Evolutionary conservation across 768 basidiomycete species (phyloP).

Genomic region (Gloeostereum incarnatum): DNA sequence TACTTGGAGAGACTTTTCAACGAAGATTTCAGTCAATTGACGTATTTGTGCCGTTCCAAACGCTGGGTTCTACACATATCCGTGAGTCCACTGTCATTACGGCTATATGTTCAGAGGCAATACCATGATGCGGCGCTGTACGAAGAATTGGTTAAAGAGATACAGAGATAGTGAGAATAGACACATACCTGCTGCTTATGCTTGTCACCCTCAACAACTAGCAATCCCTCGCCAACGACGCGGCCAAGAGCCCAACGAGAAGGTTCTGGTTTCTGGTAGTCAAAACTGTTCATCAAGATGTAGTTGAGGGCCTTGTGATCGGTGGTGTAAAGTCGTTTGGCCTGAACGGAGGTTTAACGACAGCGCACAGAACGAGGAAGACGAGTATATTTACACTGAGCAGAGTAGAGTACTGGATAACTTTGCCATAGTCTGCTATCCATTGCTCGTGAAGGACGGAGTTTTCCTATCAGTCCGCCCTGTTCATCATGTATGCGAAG

Average conservation of each 20-base stretch:
- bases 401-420: conserved; percentile 19
- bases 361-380: background rate
- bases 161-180: background rate
- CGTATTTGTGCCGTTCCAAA: conserved; percentile 34
- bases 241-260: conserved; percentile 13
- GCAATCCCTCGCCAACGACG: conserved; percentile 26
- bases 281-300: conserved; percentile 29
- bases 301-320: conserved; percentile 39
- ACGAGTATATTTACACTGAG: conserved; percentile 19
- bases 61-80: conserved; percentile 28
- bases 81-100: background rate
- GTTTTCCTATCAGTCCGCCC: conserved; percentile 12
- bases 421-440: conserved; percentile 25
- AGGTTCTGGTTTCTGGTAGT: conserved; percentile 30
- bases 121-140: no score
- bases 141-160: background rate
- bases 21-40: conserved; percentile 23
- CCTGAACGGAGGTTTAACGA: conserved; percentile 11
- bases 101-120: no score
- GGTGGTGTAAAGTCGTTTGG: conserved; percentile 26
- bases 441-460: conserved; percentile 19
- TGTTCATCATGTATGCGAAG: background rate
- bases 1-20: conserved; percentile 25
- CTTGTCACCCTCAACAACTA: conserved; percentile 23
- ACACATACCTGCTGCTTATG: conserved; percentile 28